Conservation (phyloP, 495 filamentous ascomycete genomes). For the Sordaria brevicollis region DNA sequence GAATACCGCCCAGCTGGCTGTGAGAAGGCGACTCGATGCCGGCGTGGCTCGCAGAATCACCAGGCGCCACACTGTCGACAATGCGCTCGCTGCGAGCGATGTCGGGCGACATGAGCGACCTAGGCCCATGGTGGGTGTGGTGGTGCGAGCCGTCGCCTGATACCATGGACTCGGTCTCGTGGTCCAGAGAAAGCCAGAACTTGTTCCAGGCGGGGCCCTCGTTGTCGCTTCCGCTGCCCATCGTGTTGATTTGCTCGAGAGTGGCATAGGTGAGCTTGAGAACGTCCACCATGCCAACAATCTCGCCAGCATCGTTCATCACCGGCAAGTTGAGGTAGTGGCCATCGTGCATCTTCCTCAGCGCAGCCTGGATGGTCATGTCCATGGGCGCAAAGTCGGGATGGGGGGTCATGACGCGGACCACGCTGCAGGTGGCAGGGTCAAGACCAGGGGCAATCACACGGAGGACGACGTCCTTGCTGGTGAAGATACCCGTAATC, state of each 20-base stretch:
- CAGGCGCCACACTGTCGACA: constrained; percentile 71
- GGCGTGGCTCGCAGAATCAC: constrained; percentile 89
- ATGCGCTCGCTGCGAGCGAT: constrained; percentile 43
- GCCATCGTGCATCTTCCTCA: constrained; percentile 99
- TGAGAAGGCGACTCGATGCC: constrained; percentile 69
- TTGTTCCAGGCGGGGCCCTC: constrained; percentile 99
- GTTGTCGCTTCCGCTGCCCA: constrained; percentile 58
- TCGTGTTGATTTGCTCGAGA: constrained; percentile 77
- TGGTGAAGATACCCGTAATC: constrained; percentile 98
- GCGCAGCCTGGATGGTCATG: constrained; percentile 96
- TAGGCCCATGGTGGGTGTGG: constrained; percentile 35
- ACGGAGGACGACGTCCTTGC: constrained; percentile 96
- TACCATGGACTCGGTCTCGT: constrained; percentile 92
- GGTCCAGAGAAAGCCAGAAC: constrained; percentile 95
- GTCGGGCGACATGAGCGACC: constrained; percentile 66
- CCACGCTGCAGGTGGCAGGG: constrained; percentile 89
- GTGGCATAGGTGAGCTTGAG: constrained; percentile 97
- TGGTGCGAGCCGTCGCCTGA: constrained; percentile 67
- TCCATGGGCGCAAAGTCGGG: constrained; percentile 97
- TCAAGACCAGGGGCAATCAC: constrained; percentile 96
- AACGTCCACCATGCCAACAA: constrained; percentile 98
- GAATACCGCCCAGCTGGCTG: constrained; percentile 36
- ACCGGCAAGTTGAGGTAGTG: constrained; percentile 97
- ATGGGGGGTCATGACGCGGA: constrained; percentile 97
- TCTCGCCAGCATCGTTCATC: constrained; percentile 95